phyloP scores from a whole-genome alignment of 1,139 yeast species.

The Pichia sp. region DNA sequence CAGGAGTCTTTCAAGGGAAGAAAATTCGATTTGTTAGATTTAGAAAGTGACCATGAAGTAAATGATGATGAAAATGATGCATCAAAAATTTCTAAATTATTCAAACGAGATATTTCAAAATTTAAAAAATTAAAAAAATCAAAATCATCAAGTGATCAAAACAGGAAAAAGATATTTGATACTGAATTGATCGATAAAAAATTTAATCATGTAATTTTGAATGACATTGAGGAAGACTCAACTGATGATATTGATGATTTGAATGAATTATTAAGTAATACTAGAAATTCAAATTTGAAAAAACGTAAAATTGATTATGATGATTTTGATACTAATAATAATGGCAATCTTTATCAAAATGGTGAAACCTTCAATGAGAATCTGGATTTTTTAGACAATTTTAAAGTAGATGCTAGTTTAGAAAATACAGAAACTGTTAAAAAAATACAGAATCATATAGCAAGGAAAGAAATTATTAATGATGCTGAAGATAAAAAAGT shows the following conservation, averaged over 20 bases:
- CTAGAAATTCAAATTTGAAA: constrained; percentile 36
- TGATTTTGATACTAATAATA: constrained; percentile 17
- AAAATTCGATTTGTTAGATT: constrained; percentile 26
- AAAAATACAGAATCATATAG: too few species aligned
- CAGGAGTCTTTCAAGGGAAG: constrained; percentile 5
- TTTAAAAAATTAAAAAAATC: constrained; percentile 23
- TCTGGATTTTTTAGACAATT: constrained; percentile 45
- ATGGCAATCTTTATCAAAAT: constrained; percentile 15
- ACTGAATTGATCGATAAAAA: constrained; percentile 19
- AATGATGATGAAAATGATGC: constrained; percentile 28
- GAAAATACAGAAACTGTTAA: neutral
- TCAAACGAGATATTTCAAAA: constrained; percentile 22
- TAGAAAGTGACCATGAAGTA: constrained; percentile 31
- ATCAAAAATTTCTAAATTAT: constrained; percentile 26
- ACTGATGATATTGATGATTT: constrained; percentile 36
- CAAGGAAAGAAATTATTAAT: too few species aligned
- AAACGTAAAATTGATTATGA: constrained; percentile 17
- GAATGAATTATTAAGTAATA: constrained; percentile 32
- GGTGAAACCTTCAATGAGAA: constrained; percentile 48
- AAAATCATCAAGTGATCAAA: constrained; percentile 2
- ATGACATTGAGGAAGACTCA: constrained; percentile 26
- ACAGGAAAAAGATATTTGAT: constrained; percentile 19
- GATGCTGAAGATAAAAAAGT: too few species aligned
- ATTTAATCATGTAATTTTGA: constrained; percentile 31
- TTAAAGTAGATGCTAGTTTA: constrained; percentile 16